Base-by-base conservation (phyloP, 225 moss, liverwort and hornwort genomes). In the Climacium dendroides region DNA sequence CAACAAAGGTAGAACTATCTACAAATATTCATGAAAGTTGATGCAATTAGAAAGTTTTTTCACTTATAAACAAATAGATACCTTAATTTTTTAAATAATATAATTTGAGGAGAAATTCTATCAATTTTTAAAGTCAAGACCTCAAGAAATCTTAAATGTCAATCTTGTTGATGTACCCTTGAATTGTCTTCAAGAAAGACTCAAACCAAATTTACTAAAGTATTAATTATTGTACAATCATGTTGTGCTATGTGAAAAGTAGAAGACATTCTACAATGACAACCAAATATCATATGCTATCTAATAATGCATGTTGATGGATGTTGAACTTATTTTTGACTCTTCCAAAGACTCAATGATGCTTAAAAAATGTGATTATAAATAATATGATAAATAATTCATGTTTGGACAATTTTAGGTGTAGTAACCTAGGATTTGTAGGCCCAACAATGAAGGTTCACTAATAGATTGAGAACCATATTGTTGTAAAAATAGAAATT, bases 381-480 rank as follows among this genome's bases (percentile, higher is more conserved):
- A 37, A 67, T n/a, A 66, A 4, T 0, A 67, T 6, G 1, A 13
- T 37, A 13, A 37, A 37, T 37, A 7, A 37, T 67, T 37, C 13
- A 67, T 23, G 1, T 67, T 37, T 7, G 4, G 13, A 67, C 4
- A 67, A 37, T 67, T 37, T 37, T 67, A 67, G 23, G 1, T 13
- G 13, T 22, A 13, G 4, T 6, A 37, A 67, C 7, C 1, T 37
- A 66, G 22, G 12, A 66, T 66, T 11, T n/a, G 6, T n/a, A 66
- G n/a, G 20, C 20, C 0, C 0, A 1, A 11, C 3, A 6, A 20
- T 6, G 22, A 66, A 65, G 19, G 19, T 66, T 3, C n/a, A n/a
- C n/a, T 66, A 6, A 11, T 0, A 4, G 1, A 65, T 66, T 66
- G 11, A 65, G 11, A 66, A n/a, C n/a, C 11, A n/a, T 20, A 65